phyloP scores from a whole-genome alignment of 1,139 yeast genomes.

The Zygoascus hellenicus region DNA sequence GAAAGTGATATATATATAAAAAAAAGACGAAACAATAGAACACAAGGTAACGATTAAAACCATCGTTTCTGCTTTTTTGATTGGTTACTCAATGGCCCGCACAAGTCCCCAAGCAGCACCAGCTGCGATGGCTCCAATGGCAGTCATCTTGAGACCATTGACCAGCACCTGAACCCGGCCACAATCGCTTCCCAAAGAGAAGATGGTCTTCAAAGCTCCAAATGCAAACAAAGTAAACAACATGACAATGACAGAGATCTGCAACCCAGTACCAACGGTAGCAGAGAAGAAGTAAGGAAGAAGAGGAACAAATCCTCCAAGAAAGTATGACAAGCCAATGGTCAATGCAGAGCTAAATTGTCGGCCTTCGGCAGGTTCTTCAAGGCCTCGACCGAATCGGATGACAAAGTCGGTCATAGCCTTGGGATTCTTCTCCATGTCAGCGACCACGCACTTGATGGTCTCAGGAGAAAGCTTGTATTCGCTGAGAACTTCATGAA shows the following conservation, averaged over 20 bases:
- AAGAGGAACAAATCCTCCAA: slow-evolving; percentile 79
- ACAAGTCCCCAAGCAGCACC: slow-evolving; percentile 96
- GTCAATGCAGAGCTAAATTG: slow-evolving; percentile 72
- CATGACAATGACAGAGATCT: slow-evolving; percentile 77
- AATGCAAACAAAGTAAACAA: slow-evolving; percentile 76
- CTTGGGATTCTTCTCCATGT: slow-evolving; percentile 57
- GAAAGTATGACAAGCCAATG: slow-evolving; percentile 66
- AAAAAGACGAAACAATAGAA: too few relatives aligned
- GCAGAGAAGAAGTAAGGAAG: slow-evolving; percentile 71
- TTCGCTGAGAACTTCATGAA: slow-evolving; percentile 62
- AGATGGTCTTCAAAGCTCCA: slow-evolving; percentile 78
- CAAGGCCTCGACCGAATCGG: slow-evolving; percentile 67
- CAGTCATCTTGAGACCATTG: slow-evolving; percentile 88
- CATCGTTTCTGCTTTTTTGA: neutral
- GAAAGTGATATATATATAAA: too few relatives aligned
- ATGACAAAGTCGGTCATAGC: slow-evolving; percentile 64
- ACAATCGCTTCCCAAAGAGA: slow-evolving; percentile 78
- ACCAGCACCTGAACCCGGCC: slow-evolving; percentile 52
- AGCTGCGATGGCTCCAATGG: slow-evolving; percentile 93
- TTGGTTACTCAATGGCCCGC: slow-evolving; percentile 52
- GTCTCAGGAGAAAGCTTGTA: slow-evolving; percentile 65
- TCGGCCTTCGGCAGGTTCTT: slow-evolving; percentile 76
- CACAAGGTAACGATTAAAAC: too few relatives aligned
- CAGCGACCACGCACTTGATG: slow-evolving; percentile 52
- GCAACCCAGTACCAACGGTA: slow-evolving; percentile 69